phyloP scores from a whole-genome alignment of 1,284 basidiomycete species.

The Volvariella volvacea region DNA sequence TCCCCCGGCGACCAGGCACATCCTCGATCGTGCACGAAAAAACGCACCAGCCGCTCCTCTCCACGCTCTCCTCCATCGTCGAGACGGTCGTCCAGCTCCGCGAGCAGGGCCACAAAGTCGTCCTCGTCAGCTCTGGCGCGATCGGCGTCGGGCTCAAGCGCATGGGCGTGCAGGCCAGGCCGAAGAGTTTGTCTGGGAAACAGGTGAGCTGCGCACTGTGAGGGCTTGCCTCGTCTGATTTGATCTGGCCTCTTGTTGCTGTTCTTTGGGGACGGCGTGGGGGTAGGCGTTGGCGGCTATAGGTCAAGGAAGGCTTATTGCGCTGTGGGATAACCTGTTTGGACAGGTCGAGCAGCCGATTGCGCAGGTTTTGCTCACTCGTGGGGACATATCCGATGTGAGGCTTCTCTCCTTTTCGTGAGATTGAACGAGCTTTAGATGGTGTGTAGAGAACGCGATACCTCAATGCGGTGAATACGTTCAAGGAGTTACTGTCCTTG shows the following conservation, averaged over 20 bases:
- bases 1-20: constrained; percentile 50
- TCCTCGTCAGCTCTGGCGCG: constrained; percentile 93
- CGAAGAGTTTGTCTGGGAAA: constrained; percentile 85
- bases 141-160: constrained; percentile 92
- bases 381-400: constrained; percentile 96
- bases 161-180: constrained; percentile 79
- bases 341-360: constrained; percentile 90
- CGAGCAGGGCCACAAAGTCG: constrained; percentile 83
- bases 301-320: constrained; percentile 93
- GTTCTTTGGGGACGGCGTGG: no score
- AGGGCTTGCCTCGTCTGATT: background rate
- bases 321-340: constrained; percentile 96
- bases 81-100: constrained; percentile 85
- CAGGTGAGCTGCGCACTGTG: constrained; percentile 61
- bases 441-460: constrained; percentile 78
- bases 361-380: constrained; percentile 90
- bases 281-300: constrained; percentile 88
- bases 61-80: constrained; percentile 86
- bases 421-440: background rate
- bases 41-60: constrained; percentile 85
- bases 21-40: constrained; percentile 92
- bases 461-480: constrained; percentile 90
- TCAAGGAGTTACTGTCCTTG: constrained; percentile 83
- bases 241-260: no score
- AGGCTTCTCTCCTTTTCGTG: constrained; percentile 25